phyloP scores from a whole-genome alignment of 352 stramenopile genomes.

The Aphanomyces cochlioides region DNA sequence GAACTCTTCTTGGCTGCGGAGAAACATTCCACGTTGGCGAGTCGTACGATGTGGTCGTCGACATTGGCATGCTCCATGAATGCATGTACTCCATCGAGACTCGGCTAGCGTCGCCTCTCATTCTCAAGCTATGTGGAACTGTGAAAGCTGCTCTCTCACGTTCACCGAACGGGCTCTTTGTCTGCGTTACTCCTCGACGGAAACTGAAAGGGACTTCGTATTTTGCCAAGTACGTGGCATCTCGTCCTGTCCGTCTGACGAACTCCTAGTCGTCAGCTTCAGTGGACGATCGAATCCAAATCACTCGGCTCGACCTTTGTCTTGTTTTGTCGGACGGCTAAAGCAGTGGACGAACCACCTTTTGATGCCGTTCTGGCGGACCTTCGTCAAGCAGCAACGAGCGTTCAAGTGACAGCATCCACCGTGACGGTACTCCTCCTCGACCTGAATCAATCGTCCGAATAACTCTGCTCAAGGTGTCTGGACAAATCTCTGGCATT shows the following conservation, averaged over 20 bases:
- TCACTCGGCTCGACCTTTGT: not conserved
- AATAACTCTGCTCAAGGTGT: too few species aligned
- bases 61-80: slow-evolving; percentile 15
- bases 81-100: slow-evolving; percentile 16
- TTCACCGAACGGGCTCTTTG: not conserved
- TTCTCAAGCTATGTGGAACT: not conserved
- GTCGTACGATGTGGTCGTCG: slow-evolving; percentile 5
- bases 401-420: not conserved
- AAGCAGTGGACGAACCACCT: not conserved
- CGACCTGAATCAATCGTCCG: too few species aligned
- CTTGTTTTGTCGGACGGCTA: not conserved
- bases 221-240: slow-evolving; percentile 14
- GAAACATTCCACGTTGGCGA: not conserved
- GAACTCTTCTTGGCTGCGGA: not conserved
- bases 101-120: slow-evolving; percentile 6
- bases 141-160: not conserved
- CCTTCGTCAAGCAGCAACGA: not conserved
- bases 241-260: not conserved
- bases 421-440: not conserved
- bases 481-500: not conserved
- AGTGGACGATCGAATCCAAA: slow-evolving; percentile 5
- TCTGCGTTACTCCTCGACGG: slow-evolving; percentile 7
- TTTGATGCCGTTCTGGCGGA: not conserved
- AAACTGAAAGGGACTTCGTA: slow-evolving; percentile 16
- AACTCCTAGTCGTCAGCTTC: not conserved